Percentiles rank a stretch among this genome's conserved stretches.
These are phyloP conservation scores for Globisporangium recalcitrans DNA, from an alignment of 352 stramenopile genomes.

Conservation along the genomic window DNA sequence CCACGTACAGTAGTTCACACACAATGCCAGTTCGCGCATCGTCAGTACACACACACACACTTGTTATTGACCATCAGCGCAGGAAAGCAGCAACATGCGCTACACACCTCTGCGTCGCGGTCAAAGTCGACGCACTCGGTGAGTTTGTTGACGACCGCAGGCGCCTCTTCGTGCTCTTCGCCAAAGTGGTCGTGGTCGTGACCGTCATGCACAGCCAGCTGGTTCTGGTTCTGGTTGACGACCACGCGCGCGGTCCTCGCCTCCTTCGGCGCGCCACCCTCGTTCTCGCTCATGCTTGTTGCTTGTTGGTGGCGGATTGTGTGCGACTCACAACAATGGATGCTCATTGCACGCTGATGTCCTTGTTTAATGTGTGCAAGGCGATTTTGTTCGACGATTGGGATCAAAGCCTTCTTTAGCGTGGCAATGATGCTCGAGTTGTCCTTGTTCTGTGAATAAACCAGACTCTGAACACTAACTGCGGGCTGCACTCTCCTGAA, in stretches of 20 bases:
- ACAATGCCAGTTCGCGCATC: neutral
- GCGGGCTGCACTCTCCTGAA: neutral
- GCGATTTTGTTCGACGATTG: neutral
- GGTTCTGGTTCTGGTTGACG: neutral
- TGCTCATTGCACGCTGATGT: neutral
- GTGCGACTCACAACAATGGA: neutral
- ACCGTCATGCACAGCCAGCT: neutral
- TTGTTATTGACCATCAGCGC: neutral
- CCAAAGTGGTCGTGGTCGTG: constrained; percentile 17
- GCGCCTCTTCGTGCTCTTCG: constrained; percentile 26
- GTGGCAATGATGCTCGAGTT: neutral
- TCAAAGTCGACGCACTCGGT: constrained; percentile 69
- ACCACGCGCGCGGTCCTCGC: constrained; percentile 9
- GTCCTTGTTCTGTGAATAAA: neutral
- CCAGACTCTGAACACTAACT: neutral
- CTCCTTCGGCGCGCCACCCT: neutral
- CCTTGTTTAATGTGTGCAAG: neutral
- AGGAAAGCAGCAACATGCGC: neutral
- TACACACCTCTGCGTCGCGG: constrained; percentile 35
- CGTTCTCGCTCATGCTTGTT: constrained; percentile 7
- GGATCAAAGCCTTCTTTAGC: neutral
- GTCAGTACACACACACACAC: neutral
- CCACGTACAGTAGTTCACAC: neutral
- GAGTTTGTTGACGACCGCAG: constrained; percentile 33
- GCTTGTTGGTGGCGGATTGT: neutral